Conservation (phyloP, 202 grass and related monocot species). For the Elaeis oleifera region DNA sequence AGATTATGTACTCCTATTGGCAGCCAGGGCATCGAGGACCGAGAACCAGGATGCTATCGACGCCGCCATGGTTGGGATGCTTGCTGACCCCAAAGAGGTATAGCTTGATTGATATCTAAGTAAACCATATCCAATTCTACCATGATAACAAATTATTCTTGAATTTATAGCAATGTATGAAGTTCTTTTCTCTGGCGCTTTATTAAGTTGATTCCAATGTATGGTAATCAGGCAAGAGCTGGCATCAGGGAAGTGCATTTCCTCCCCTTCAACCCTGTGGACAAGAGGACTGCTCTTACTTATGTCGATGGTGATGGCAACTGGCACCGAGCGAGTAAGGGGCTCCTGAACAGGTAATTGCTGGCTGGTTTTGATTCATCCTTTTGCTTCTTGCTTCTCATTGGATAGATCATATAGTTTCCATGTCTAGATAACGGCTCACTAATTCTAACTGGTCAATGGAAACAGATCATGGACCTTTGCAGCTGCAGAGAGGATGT, state of each 20-base stretch:
- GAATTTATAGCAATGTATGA: background rate
- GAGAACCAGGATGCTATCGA: conserved; percentile 99
- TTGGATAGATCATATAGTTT: too few relatives aligned
- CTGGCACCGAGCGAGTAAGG: conserved; percentile 97
- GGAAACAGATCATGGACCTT: conserved; percentile 66
- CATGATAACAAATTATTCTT: background rate
- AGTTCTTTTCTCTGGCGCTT: background rate
- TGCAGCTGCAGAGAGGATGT: conserved; percentile 90
- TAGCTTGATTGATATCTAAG: background rate
- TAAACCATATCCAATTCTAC: background rate
- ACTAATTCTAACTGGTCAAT: conserved; percentile 1
- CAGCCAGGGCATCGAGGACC: conserved; percentile 77
- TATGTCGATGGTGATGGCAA: conserved; percentile 67
- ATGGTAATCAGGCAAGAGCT: conserved; percentile 52
- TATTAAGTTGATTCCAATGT: background rate
- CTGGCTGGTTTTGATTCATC: background rate
- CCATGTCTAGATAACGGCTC: background rate
- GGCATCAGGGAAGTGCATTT: conserved; percentile 95
- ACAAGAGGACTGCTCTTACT: conserved; percentile 95
- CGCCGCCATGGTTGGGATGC: conserved; percentile 99
- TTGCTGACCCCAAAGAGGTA: conserved; percentile 96
- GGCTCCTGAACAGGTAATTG: conserved; percentile 75
- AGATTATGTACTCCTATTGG: conserved; percentile 70
- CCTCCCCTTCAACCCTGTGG: conserved; percentile 95
- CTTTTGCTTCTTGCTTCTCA: background rate